Conservation (phyloP, 352 stramenopile genomes). For the Globisporangium cylindrosporum region DNA sequence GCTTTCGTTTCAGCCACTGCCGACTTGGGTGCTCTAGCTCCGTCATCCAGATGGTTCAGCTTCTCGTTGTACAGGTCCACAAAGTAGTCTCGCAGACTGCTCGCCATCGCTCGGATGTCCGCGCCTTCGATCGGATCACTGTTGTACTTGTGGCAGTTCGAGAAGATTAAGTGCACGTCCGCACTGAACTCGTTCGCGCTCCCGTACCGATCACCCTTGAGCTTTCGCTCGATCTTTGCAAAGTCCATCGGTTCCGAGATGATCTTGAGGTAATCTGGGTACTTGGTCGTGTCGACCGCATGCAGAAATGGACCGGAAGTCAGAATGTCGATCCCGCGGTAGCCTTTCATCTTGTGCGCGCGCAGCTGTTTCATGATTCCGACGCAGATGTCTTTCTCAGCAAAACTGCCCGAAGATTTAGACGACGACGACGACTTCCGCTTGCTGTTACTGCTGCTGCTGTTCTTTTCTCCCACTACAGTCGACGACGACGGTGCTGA, state of each 20-base stretch:
- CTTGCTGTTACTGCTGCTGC: slow-evolving; percentile 11
- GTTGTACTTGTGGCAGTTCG: slow-evolving; percentile 89
- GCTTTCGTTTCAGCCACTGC: background rate
- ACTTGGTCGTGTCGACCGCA: slow-evolving; percentile 84
- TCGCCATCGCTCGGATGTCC: slow-evolving; percentile 86
- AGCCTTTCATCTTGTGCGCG: slow-evolving; percentile 84
- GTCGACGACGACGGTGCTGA: background rate
- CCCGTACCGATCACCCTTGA: slow-evolving; percentile 80
- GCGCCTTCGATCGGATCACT: slow-evolving; percentile 82
- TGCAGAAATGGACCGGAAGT: slow-evolving; percentile 80
- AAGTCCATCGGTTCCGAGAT: slow-evolving; percentile 87
- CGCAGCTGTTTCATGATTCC: slow-evolving; percentile 71
- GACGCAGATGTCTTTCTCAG: slow-evolving; percentile 61
- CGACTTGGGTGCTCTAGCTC: slow-evolving; percentile 17
- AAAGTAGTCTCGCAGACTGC: slow-evolving; percentile 78
- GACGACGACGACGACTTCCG: slow-evolving; percentile 43
- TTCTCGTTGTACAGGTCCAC: slow-evolving; percentile 71
- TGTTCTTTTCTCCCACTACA: slow-evolving; percentile 19
- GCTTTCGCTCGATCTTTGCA: slow-evolving; percentile 82
- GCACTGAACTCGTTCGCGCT: slow-evolving; percentile 80
- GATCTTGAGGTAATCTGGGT: slow-evolving; percentile 78
- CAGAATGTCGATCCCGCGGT: slow-evolving; percentile 75
- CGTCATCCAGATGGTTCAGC: slow-evolving; percentile 38
- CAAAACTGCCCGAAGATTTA: slow-evolving; percentile 26
- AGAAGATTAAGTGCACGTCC: slow-evolving; percentile 86